Percentiles rank a stretch among this genome's conserved stretches.
Conservation (phyloP, 805 yeast genomes). For the Schwanniomyces yamadae region DNA sequence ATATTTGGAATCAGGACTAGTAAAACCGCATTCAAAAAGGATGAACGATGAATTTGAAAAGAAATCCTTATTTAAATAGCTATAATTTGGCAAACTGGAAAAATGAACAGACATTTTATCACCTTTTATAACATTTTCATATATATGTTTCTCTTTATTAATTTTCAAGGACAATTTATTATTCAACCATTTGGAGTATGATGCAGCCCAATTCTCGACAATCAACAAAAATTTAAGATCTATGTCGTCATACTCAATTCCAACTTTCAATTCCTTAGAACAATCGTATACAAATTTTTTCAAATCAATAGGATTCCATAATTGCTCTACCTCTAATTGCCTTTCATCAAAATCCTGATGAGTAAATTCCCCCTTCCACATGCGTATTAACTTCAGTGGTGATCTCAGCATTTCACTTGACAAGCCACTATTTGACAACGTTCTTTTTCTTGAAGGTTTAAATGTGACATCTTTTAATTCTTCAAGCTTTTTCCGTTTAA, state of each 20-base stretch:
- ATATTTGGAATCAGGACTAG: conserved; percentile 14
- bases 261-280: conserved; percentile 24
- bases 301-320: conserved; percentile 52
- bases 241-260: conserved; percentile 17
- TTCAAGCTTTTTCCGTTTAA: conserved; percentile 30
- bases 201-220: conserved; percentile 48
- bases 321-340: conserved; percentile 33
- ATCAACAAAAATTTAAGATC: conserved; percentile 39
- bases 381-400: conserved; percentile 11
- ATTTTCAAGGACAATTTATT: conserved; percentile 41
- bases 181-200: conserved; percentile 50
- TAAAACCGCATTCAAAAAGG: conserved; percentile 53
- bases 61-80: conserved; percentile 32
- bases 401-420: conserved; percentile 1
- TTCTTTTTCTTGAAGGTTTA: conserved; percentile 17
- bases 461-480: conserved; percentile 30
- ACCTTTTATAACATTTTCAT: conserved; percentile 22
- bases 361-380: conserved; percentile 8
- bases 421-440: conserved; percentile 11
- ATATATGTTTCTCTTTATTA: conserved; percentile 24
- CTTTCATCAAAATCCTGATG: conserved; percentile 19
- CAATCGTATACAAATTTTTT: conserved; percentile 28
- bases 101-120: conserved; percentile 32
- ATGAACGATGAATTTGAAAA: conserved; percentile 44
- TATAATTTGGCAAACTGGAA: conserved; percentile 41